Evolutionary conservation across 495 filamentous ascomycete genomes (phyloP), one percentile per base, ranked within the genome.

Genomic region (Xylaria bambusicola): DNA sequence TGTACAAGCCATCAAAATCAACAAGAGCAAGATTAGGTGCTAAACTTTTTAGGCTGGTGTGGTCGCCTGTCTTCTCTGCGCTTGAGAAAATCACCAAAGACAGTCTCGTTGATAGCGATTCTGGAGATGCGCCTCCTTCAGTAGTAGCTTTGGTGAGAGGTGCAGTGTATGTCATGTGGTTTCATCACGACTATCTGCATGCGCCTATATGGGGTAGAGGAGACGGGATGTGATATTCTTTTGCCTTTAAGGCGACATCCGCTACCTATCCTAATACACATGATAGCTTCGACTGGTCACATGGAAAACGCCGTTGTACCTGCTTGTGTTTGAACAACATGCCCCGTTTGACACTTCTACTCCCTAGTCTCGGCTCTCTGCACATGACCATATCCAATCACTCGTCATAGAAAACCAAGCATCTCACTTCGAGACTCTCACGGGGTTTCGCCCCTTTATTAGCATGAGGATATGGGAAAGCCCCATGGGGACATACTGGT

Each of bases 161-260:
- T 31, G 52, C 42, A 1, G 52, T 46, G 7, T 29, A 31, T 35
- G 6, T 18, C 3, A 56, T 46, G 53, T 56, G 40, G 53, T 47
- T 56, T 47, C 31, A 47, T 48, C 53, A 56, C 27, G 52, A 56
- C 53, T 47, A 45, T 18, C 35, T 56, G 3, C 53, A 47, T 47
- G 41, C 53, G 3, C 29, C 54, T 0, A 57, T 40, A 23, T 57
- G 31, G 44, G 45, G 55, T 18, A 40, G 42, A 41, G 45, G 45
- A 17, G 45, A 50, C 36, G 45, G 20, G 9, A 49, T 57, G 54
- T 51, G 49, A 52, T 18, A 21, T 31, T 35, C n/a, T 20, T 15
- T 41, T 41, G 38, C 38, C 38, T 6, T 41, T 41, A 15, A 6
- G 8, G 38, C 17, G 17, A 10, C 17, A 41, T 41, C 38, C 17